A percentile compares a stretch with the other conserved stretches of the same genome.
phyloP scores from a whole-genome alignment of 257 asterid genomes.

The Petunia axillaris region DNA sequence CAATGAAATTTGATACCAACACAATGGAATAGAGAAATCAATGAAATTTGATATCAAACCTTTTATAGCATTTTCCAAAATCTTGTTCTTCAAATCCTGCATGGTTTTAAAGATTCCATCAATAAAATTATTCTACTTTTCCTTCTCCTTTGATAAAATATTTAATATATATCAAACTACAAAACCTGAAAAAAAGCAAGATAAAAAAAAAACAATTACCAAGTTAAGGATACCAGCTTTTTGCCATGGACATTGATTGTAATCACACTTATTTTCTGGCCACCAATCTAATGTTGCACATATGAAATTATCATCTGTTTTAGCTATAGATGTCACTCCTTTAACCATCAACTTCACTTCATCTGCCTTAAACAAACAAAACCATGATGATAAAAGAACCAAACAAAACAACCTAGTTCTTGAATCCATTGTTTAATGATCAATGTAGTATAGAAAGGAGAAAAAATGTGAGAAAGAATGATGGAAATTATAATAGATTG shows the following conservation, averaged over 20 bases:
- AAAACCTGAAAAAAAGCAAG: background rate
- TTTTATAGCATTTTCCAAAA: constrained; percentile 66
- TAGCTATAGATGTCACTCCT: constrained; percentile 51
- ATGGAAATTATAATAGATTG: background rate
- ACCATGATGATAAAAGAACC: constrained; percentile 26
- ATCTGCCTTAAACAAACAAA: constrained; percentile 41
- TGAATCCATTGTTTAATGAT: constrained; percentile 9
- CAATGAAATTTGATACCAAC: background rate
- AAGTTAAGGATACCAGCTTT: constrained; percentile 61
- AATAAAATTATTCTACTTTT: background rate
- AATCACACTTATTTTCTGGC: constrained; percentile 73
- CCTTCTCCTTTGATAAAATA: background rate
- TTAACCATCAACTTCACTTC: constrained; percentile 50
- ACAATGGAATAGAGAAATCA: background rate
- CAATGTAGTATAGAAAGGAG: background rate
- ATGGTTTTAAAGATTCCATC: background rate
- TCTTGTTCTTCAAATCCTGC: constrained; percentile 68
- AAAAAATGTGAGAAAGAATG: background rate
- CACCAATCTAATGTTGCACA: constrained; percentile 90
- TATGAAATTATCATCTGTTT: constrained; percentile 67
- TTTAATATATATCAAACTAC: background rate
- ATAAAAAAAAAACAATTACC: constrained; percentile 32
- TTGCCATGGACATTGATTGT: constrained; percentile 76
- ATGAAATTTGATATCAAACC: constrained; percentile 40
- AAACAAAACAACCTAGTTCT: constrained; percentile 19